Base-by-base conservation (phyloP, 1,139 yeast genomes). In the Geotrichum histeridarum region DNA sequence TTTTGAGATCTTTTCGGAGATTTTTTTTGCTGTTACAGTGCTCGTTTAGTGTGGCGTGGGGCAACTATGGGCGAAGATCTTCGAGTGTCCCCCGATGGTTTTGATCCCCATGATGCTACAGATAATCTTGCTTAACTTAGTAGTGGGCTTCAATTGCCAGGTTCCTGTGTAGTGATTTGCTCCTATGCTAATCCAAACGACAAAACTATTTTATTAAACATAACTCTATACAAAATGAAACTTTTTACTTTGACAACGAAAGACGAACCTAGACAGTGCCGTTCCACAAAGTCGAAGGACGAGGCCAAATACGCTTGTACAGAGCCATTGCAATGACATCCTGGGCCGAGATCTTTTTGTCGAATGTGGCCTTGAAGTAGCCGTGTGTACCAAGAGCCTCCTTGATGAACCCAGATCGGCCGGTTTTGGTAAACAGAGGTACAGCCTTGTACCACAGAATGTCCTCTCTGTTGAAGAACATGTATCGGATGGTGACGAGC, bases 311-410 rank as follows among this genome's bases (percentile, higher is more conserved):
- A 66, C 99, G 83, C 73, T 88, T 91, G 74, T 86, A 93, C 63
- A 94, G 73, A 45, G 96, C 84, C 98, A 94, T 89, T 35, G 91
- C 97, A 45, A 93, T 83, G 12, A 89, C 84, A 70, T 94, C 99
- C 72, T 91, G 97, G 0, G 97, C 87, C 48, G 88, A 82, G 64
- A 94, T 76, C 65, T 84, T 87, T 55, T 94, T 94, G 68, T 94
- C 98, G 66, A 94, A 94, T 18, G 88, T 86, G 22, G 97, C 96
- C 74, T 94, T 94, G 78, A 86, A 91, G 73, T 93, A 89, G 60
- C 99, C 99, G 70, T 94, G 99, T 2, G 99, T 94, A 73, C 99
- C 99, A 73, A 94, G 78, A 68, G 91, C 81, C 69, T 93, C 98
- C 71, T 89, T 91, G 69, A 94, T 89, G 69, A 85, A 86, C 55